These are phyloP conservation scores for Falciphora oryzae DNA, from an alignment of 2,329 filamentous ascomycete genomes.

Conservation along the genomic window DNA sequence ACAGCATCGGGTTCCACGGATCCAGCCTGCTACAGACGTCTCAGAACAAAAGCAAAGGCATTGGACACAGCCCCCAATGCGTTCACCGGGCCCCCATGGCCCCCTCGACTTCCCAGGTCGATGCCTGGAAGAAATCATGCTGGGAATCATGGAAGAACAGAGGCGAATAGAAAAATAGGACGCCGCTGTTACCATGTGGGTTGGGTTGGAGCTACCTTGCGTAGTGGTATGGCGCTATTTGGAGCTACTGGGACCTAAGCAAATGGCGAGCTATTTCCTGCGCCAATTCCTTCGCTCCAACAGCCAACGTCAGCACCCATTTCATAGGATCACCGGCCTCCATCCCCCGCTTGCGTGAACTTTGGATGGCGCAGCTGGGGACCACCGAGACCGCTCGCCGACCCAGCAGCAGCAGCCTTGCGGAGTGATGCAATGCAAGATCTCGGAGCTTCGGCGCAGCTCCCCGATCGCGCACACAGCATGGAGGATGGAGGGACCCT, in stretches of 20 bases:
- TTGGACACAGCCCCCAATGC: not conserved
- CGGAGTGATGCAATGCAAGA: not conserved
- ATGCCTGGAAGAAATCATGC: not conserved
- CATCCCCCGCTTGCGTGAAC: not conserved
- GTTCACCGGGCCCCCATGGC: too few relatives aligned
- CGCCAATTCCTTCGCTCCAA: not conserved
- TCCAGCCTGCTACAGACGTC: not conserved
- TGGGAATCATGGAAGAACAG: not conserved
- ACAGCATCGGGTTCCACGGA: not conserved
- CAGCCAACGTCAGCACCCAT: not conserved
- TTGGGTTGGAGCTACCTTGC: too few relatives aligned
- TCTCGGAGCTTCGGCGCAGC: not conserved
- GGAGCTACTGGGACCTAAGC: not conserved
- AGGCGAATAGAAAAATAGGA: too few relatives aligned
- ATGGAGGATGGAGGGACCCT: too few relatives aligned
- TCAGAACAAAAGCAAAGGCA: not conserved
- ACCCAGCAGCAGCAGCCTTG: not conserved
- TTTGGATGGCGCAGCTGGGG: not conserved
- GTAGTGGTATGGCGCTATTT: too few relatives aligned
- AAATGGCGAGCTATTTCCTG: not conserved
- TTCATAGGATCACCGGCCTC: not conserved
- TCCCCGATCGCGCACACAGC: not conserved
- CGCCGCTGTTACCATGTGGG: too few relatives aligned
- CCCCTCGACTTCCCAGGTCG: not conserved
- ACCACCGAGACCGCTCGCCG: too few relatives aligned